Base-by-base conservation (phyloP, 2,329 filamentous ascomycete species). In the Cordyceps cicadae region DNA sequence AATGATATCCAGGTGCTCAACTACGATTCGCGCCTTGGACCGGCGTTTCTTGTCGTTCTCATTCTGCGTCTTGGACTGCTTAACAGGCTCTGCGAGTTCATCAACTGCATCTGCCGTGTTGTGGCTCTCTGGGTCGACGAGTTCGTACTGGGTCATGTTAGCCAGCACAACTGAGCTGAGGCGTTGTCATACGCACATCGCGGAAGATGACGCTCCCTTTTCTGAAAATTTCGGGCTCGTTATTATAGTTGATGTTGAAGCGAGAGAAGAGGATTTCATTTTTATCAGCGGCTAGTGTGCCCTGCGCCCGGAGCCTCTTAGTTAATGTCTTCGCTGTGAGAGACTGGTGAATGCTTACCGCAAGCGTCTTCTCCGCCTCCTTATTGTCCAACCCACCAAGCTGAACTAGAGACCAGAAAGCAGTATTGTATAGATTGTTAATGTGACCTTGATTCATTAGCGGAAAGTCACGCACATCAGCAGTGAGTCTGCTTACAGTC, bases 401-500 rank as follows among this genome's bases (percentile, higher is more conserved):
- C 64, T 90, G 85, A 24, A 97, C 88, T 68, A 99, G 78, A 0
- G 87, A 80, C 94, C 94, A 99, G 72, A 97, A 97, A 0, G 91
- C 90, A 0, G 94, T 99, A 72, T 99, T 99, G 75, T 97, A 99
- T 5, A 99, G 82, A 69, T 99, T 99, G 74, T 99, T 99, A 68
- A 99, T 96, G 71, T 99, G 94, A 66, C 90, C 90, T 93, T 62
- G 11, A 0, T 26, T 71, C 3, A 15, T 60, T n/a, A 60, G 51
- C 34, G 39, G 14, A 9, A 26, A 8, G 2, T 12, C 8, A 5
- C n/a, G 26, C 26, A 14, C 2, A n/a, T 49, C 5, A 32, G 15
- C n/a, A 15, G 11, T 26, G 7, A 45, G 3, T 8, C 4, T 15
- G 74, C 87, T 73, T 72, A 94, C 94, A 97, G 72, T 99, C 94